phyloP scores from a whole-genome alignment of 163 green algal genomes.

The Chloroidium sp. region DNA sequence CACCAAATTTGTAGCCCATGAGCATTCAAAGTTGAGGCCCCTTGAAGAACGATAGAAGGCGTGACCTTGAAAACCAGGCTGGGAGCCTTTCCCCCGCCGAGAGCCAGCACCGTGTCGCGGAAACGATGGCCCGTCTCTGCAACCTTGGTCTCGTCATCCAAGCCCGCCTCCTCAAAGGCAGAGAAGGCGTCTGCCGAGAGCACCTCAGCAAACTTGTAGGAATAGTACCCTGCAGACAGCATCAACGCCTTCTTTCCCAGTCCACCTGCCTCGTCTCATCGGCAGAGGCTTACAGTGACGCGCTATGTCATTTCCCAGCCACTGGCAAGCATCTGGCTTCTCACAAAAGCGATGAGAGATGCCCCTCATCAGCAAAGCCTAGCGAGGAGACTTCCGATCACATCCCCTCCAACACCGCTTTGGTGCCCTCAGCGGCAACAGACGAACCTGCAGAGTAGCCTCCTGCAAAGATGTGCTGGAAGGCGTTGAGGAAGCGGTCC shows the following conservation, averaged over 20 bases:
- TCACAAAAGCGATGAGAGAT: too few relatives aligned
- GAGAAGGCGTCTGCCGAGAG: constrained; percentile 89
- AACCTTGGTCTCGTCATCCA: constrained; percentile 64
- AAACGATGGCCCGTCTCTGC: constrained; percentile 65
- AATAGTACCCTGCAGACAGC: constrained; percentile 49
- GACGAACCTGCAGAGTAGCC: constrained; percentile 33
- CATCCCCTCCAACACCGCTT: too few relatives aligned
- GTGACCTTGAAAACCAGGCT: constrained; percentile 45
- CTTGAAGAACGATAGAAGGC: background rate
- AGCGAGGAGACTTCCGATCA: too few relatives aligned
- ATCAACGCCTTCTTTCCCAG: too few relatives aligned
- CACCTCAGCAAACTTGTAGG: constrained; percentile 91
- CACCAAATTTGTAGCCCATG: background rate
- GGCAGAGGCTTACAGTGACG: too few relatives aligned
- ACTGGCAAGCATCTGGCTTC: too few relatives aligned
- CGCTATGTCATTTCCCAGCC: too few relatives aligned
- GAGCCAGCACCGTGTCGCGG: constrained; percentile 79
- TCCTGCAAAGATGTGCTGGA: constrained; percentile 94
- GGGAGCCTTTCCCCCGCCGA: constrained; percentile 76
- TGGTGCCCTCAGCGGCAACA: constrained; percentile 12
- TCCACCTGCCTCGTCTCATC: too few relatives aligned
- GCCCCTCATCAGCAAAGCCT: too few relatives aligned
- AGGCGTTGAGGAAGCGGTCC: constrained; percentile 70
- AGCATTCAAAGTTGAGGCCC: background rate
- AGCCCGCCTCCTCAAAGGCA: constrained; percentile 89